Evolutionary conservation across 768 basidiomycete genomes (phyloP), one percentile per base, ranked within the genome.

Genomic region (Krasilnikovozyma curviuscula): DNA sequence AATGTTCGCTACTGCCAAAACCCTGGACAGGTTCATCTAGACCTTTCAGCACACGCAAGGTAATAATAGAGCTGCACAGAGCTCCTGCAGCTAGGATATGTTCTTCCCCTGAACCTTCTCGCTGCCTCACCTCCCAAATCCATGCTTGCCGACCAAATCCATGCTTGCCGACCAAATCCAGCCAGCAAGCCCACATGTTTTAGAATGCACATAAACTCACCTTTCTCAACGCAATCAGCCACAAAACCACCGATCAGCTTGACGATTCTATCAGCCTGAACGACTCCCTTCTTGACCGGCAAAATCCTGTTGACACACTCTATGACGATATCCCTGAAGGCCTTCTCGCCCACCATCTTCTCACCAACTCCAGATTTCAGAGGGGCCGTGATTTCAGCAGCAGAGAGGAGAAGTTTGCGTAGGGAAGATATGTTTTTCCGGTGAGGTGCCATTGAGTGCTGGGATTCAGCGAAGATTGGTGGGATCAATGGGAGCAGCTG

Each of bases 371-470:
- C 69, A 48, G 57, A 58, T 10, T 50, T 28, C 3, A 53, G 41
- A 29, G 68, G 66, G n/a, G 72, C 59, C 3, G 67, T 48, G 21
- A 59, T 50, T 7, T 56, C 52, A 24, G 53, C 53, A 29, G 54
- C 52, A 5, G 45, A 40, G 8, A 47, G 44, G 2, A 89, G 84
- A 34, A 89, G 64, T 62, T 84, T 84, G 68, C 83, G 70, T 3
- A 93, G 72, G 0, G 77, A 75, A 34, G 84, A 78, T 43, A 78
- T 68, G 65, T 93, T 91, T 70, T 93, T 93, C 53, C 79, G 77
- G 63, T 95, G 88, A 61, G 83, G 86, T 8, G 81, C 76, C 13
- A 70, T 63, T 0, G 79, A 75, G 7, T 61, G 66, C 61, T 88
- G 83, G 0, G 71, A 81, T 65, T 91, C 81, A 25, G 81, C 75